Evolutionary conservation across 148 eudicot species (phyloP), one percentile per base, ranked within the genome.

Genomic region (Dysphania ambrosioides): DNA sequence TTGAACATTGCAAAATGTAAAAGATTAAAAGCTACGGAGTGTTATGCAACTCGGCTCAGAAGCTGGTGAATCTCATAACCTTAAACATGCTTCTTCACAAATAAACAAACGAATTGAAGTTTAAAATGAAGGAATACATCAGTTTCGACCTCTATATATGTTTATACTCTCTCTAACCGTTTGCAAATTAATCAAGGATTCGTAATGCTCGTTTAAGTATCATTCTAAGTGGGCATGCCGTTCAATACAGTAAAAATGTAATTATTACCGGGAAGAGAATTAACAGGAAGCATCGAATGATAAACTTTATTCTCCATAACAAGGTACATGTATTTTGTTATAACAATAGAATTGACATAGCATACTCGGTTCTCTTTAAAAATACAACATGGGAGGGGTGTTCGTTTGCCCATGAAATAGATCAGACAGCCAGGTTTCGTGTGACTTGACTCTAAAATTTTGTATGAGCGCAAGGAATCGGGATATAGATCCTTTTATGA

Each of bases 231-330:
- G 64, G 30, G 16, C 34, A 59, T 27, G 64, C 16, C 13, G 7
- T 29, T 59, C 18, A 59, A 59, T 29, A 31, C 38, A 61, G 23
- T 15, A 61, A 2, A 10, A 10, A 61, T 21, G 31, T 44, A 47
- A 30, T 29, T 5, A 7, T 1, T 62, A 26, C 11, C 38, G 31
- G 35, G 63, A 41, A 26, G 31, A 51, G 18, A 65, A 53, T 23
- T n/a, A 68, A 58, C 15, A 34, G 41, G 16, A 68, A 40, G 59
- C 27, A 27, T 34, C 21, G 12, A 59, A 12, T 15, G 1, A 34
- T 13, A 2, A 67, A 10, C 66, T 67, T 68, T 66, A 75, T 75
- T 56, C 66, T 11, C 57, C 19, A 51, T 19, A 63, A 44, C 66
- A 60, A 77, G 47, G 47, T 24, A 55, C 53, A 55, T 16, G 12